Evolutionary conservation across 495 filamentous ascomycete genomes (phyloP), one percentile per base, ranked within the genome.

Genomic region (Daldinia childiae): DNA sequence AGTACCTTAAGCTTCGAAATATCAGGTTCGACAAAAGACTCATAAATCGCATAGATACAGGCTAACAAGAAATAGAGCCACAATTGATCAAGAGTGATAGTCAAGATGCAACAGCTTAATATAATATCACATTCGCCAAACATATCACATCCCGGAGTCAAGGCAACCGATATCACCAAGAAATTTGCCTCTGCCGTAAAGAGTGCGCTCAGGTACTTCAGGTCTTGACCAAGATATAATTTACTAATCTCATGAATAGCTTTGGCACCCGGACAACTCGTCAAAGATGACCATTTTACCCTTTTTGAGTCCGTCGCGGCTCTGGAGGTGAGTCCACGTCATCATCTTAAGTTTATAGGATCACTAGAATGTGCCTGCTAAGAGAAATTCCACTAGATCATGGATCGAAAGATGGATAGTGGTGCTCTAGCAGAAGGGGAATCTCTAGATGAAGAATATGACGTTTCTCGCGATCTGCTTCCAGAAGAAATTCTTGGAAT

Each of bases 381-480:
- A 72, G 29, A 51, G 8, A 58, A 50, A 50, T 12, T 3, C 3
- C 11, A 7, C 24, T 56, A 99, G 95, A 95, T 99, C 65, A 97
- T 97, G 94, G 95, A 99, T 76, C 89, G 91, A 0, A 99, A 98
- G 79, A 98, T 99, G 95, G 95, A 99, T 76, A 97, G 92, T 76
- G 95, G 95, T 32, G 92, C 89, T 72, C 79, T 95, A 15, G 86
- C 85, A 12, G 87, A 90, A 9, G 92, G 89, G 45, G 93, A 97
- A 71, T 90, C 89, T 34, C 84, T 97, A 6, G 91, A 97, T 67
- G 90, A 95, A 58, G 88, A 92, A 68, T 98, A 97, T 82, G 92
- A 98, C 79, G 87, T 92, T 60, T 84, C 87, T 61, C 81, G 85
- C 63, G 82, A 86, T 54, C 80, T 98, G 32, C 80, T 88, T 51